Evolutionary conservation across 192 early-diverging fungal genomes (phyloP).

Genomic region (Coemansia sp.): DNA sequence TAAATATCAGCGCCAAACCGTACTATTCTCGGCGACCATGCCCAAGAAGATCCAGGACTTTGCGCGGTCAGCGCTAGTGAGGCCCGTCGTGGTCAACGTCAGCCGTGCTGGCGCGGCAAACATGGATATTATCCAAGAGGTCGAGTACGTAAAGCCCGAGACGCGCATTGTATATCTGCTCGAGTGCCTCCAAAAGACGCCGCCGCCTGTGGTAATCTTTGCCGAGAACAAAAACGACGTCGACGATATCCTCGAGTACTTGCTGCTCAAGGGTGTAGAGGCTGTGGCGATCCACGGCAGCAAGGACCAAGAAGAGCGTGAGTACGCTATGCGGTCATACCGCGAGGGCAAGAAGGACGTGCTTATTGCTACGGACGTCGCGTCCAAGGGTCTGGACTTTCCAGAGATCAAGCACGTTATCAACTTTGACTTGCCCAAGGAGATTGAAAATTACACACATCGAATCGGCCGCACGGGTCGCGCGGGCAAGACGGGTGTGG

Average conservation of each 20-base stretch:
- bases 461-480: constrained; percentile 98
- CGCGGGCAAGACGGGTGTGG: constrained; percentile 93
- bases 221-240: constrained; percentile 99
- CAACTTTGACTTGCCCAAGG: constrained; percentile 99
- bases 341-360: constrained; percentile 93
- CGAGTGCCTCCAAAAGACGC: constrained; percentile 95
- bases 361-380: constrained; percentile 96
- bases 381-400: constrained; percentile 96
- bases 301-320: constrained; percentile 97
- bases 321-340: constrained; percentile 92
- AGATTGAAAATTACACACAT: constrained; percentile 99
- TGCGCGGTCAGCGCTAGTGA: constrained; percentile 84
- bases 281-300: constrained; percentile 94
- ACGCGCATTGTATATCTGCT: constrained; percentile 93
- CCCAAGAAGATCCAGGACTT: constrained; percentile 99
- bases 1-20: constrained; percentile 92
- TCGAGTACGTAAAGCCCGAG: constrained; percentile 97
- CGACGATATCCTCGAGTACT: constrained; percentile 97
- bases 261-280: constrained; percentile 94
- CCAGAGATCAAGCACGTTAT: constrained; percentile 97
- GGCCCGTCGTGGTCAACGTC: constrained; percentile 95
- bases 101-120: constrained; percentile 96
- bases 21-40: constrained; percentile 97
- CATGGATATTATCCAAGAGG: constrained; percentile 96
- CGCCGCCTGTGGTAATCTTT: constrained; percentile 95